Evolutionary conservation across 345 rosid genomes (phyloP).

Genomic region (Brassica rapa): DNA sequence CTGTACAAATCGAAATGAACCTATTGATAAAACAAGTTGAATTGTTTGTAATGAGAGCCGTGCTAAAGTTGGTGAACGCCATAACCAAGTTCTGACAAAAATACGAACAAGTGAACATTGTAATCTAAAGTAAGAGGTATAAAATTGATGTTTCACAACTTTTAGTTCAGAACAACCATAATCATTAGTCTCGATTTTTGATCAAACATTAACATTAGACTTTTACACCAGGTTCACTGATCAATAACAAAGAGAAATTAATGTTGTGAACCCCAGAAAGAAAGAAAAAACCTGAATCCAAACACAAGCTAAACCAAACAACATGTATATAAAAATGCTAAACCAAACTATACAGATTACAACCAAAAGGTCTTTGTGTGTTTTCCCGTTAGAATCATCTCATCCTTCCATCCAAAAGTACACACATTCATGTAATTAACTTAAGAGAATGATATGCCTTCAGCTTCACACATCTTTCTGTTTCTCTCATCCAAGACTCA

Average conservation of each 20-base stretch:
- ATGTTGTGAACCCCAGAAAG: slow-evolving; percentile 4
- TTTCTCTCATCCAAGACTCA: slow-evolving; percentile 65
- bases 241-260: slow-evolving; percentile 1
- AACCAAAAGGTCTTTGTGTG: slow-evolving; percentile 25
- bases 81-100: neutral
- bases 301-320: slow-evolving; percentile 17
- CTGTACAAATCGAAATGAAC: neutral
- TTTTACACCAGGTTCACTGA: neutral
- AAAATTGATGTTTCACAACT: neutral
- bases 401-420: slow-evolving; percentile 21
- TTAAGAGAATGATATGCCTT: slow-evolving; percentile 2
- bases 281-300: slow-evolving; percentile 17
- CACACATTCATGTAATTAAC: slow-evolving; percentile 40
- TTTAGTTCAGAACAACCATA: neutral
- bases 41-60: neutral
- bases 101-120: neutral
- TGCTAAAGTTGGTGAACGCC: neutral
- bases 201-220: neutral
- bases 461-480: slow-evolving; percentile 8
- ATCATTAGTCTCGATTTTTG: neutral
- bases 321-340: slow-evolving; percentile 21
- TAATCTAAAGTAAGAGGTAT: neutral
- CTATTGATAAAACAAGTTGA: neutral
- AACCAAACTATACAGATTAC: slow-evolving; percentile 48
- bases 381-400: slow-evolving; percentile 28